phyloP scores from a whole-genome alignment of 2,329 filamentous ascomycete species.

The Cylindrodendrum hubeiense region DNA sequence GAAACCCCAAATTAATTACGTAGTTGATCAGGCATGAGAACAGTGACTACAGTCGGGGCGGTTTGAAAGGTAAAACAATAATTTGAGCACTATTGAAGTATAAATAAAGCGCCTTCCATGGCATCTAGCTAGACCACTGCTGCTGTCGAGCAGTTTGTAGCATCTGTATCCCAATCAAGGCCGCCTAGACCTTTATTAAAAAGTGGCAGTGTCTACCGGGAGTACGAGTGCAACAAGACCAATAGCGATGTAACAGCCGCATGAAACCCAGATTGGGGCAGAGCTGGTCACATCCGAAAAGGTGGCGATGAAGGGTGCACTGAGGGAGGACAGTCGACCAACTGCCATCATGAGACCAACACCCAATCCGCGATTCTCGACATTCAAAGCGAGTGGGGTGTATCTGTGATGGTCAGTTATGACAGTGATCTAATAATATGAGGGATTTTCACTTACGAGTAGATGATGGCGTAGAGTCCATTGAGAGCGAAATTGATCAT shows the following conservation, averaged over 20 bases:
- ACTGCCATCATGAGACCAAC: slow-evolving; percentile 34
- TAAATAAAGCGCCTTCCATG: not conserved
- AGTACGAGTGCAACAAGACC: slow-evolving; percentile 29
- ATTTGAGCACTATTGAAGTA: not conserved
- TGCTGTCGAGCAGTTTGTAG: not conserved
- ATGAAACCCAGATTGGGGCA: slow-evolving; percentile 38
- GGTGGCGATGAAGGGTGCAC: slow-evolving; percentile 37
- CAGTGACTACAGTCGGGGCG: not conserved
- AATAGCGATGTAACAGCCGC: slow-evolving; percentile 35
- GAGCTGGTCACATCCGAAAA: slow-evolving; percentile 38
- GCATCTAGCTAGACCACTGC: not conserved
- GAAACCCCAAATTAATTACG: too few relatives aligned
- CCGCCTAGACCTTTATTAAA: not conserved
- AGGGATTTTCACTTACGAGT: slow-evolving; percentile 26
- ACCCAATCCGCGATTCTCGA: slow-evolving; percentile 36
- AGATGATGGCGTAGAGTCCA: slow-evolving; percentile 34
- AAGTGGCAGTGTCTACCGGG: slow-evolving; percentile 29
- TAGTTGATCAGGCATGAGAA: too few relatives aligned
- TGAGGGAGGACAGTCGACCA: slow-evolving; percentile 34
- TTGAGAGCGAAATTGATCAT: slow-evolving; percentile 40
- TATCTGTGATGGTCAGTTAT: slow-evolving; percentile 13
- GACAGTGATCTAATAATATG: not conserved
- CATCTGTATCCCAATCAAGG: not conserved
- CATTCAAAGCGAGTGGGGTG: slow-evolving; percentile 34
- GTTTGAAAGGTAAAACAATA: not conserved